Base-by-base conservation (phyloP, 257 asterid species). In the Ehretia macrophylla region DNA sequence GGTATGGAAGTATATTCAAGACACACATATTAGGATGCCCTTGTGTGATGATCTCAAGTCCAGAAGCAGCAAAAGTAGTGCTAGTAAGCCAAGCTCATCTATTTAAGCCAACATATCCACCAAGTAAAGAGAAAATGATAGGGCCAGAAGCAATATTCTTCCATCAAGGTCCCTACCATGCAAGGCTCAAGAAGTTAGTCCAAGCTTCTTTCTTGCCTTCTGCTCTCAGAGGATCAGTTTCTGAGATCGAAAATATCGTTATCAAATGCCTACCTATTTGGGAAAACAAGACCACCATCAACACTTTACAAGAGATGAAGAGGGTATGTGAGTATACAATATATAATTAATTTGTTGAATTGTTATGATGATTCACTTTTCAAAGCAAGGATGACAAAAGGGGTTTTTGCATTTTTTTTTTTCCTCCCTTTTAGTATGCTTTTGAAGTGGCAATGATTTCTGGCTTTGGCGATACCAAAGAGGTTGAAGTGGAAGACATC, bases 1-100 rank as follows among this genome's bases (percentile, higher is more conserved):
- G 87, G 79, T 85, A 84, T 38, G 95, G 95, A 3, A 75, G 71
- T 20, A 70, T 86, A 56, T 84, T 78, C 81, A 86, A 86, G 79
- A 84, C 90, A 10, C 81, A 82, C 68, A 76, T 87, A 68, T 51
- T 87, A 27, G 95, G 94, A 4, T 87, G 95, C 38, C 93, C 86
- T 0, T 84, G 93, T 44, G 95, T 84, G 73, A 82, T 87, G 94
- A 78, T 87, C 4, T 67, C 90, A 0, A 78, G 86, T 67, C 94
- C 88, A 3, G 85, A 87, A 45, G 93, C 86, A 2, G 93, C 86
- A 0, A 80, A 46, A 58, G 23, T 58, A 0, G 92, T 87, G 12
- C 68, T 87, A 10, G 85, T 76, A n/a, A 87, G 69, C 49, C 72
- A 82, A 42, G 84, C 95, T 0, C 83, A 84, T 68, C 79, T 84